Evolutionary conservation across 169 alveolate genomes (phyloP), one percentile per base, ranked within the genome.

Genomic region (Amoebophrya sp.): DNA sequence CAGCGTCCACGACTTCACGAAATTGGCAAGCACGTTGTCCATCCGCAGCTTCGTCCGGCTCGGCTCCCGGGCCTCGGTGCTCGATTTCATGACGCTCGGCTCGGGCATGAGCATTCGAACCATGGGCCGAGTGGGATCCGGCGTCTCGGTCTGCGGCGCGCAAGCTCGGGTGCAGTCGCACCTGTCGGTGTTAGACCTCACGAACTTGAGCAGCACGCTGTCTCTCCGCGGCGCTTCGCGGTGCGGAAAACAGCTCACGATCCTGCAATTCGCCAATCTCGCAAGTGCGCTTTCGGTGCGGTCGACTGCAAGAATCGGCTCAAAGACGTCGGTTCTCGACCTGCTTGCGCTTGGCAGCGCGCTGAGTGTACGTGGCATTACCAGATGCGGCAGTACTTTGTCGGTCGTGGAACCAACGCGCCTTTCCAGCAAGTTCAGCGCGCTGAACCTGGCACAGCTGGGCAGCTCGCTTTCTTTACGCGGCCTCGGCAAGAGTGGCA

Each of bases 401-500:
- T 88, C 90, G 23, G 40, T 40, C 3, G 54, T 40, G 40, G 23
- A 23, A 0, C 12, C 33, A 0, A 39, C 47, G 32, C n/a, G 53
- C 12, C 2, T 88, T 0, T n/a, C 32, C 23, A 2, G 40, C n/a
- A 12, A 35, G 10, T 32, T 32, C 35, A 88, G 90, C 47, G 32
- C 29, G 40, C 7, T 32, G 40, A n/a, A 40, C 53, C 53, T 29
- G 23, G 23, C 47, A n/a, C 35, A 35, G 23, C 40, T 88, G 23
- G 90, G 90, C 47, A 88, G 90, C 47, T 88, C 90, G 3, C 23
- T 88, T 12, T 88, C 90, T 3, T 32, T 88, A 29, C 35, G 90
- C 32, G 32, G 47, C 90, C 14, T 35, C 47, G 14, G 40, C 40
- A 0, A 40, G n/a, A 1, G 14, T 25, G 90, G 90, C n/a, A 88